Base-by-base conservation (phyloP, 2,329 filamentous ascomycete genomes). In the Fusarium nurragi region DNA sequence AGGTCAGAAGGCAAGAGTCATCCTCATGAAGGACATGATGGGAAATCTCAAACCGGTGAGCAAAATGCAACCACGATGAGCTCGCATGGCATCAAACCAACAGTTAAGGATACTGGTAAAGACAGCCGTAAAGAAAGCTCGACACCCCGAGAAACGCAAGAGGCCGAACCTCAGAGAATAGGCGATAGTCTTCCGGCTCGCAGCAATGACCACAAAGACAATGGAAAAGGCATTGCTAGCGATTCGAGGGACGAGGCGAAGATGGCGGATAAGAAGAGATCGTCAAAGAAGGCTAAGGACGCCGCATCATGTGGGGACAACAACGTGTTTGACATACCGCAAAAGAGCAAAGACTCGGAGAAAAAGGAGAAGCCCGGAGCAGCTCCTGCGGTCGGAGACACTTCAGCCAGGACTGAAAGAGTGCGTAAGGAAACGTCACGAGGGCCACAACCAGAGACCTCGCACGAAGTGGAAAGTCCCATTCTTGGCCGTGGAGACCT, bases 381-480 rank as follows among this genome's bases (percentile, higher is more conserved):
- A 26, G 40, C 46, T 10, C 65, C 38, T 8, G 54, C 60, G 7
- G 44, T 38, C 13, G 66, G 58, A 37, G 71, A 67, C 26, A 69
- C 16, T 55, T 65, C 38, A 60, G 65, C 11, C 64, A 70, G 30
- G 13, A 56, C 63, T 12, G 70, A 71, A 23, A 62, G 54, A 11
- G 65, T 59, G 7, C 61, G 62, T 67, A 65, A 73, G 45, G 71
- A 72, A 41, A 68, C 55, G n/a, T 26, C 64, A 39, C 65, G 53
- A 54, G 71, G 60, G 28, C 65, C 55, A 21, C 54, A 43, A 6
- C 57, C 72, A 45, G 69, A 76, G 12, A 68, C 72, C 19, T 68
- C 71, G 14, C 67, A 77, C 16, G 55, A 72, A 26, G 59, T 65
- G 6, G 79, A 82, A 64, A 81, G 78, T 57, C 79, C 80, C 10